Conservation (phyloP, 2,329 filamentous ascomycete species). For the Fusarium kyushuense region DNA sequence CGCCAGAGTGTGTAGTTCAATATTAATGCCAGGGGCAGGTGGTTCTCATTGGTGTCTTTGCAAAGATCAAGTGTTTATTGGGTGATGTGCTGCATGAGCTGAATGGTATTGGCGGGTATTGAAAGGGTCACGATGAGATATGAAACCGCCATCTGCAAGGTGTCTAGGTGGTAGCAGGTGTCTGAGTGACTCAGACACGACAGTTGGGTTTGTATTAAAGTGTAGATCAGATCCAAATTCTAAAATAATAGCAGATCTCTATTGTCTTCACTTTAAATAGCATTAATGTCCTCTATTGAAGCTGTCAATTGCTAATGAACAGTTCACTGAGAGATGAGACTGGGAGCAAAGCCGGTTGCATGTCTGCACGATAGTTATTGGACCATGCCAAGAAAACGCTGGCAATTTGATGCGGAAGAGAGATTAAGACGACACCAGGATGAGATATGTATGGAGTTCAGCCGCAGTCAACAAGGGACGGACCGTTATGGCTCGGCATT, state of each 20-base stretch:
- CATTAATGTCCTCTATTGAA: neutral
- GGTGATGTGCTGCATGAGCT: conserved; percentile 37
- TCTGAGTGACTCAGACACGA: neutral
- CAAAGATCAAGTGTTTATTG: conserved; percentile 10
- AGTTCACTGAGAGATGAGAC: neutral
- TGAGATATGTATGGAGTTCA: conserved; percentile 13
- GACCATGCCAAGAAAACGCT: neutral
- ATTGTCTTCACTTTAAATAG: no score
- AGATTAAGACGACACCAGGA: conserved; percentile 3
- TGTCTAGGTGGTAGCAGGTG: neutral
- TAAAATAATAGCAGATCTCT: neutral
- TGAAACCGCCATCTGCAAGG: conserved; percentile 35
- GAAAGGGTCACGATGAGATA: conserved; percentile 27
- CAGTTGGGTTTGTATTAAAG: neutral
- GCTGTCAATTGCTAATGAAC: neutral
- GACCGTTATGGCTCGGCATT: conserved; percentile 31
- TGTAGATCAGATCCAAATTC: rapidly evolving
- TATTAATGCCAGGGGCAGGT: conserved; percentile 29
- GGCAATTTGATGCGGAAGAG: neutral
- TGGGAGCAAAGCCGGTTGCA: conserved; percentile 1
- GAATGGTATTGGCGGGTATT: conserved; percentile 28
- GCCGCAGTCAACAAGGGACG: conserved; percentile 38
- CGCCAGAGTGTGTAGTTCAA: conserved; percentile 14
- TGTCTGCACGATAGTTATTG: neutral
- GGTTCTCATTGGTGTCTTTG: conserved; percentile 24